phyloP scores from a whole-genome alignment of 2,329 filamentous ascomycete species.

The Diaporthe sp. region DNA sequence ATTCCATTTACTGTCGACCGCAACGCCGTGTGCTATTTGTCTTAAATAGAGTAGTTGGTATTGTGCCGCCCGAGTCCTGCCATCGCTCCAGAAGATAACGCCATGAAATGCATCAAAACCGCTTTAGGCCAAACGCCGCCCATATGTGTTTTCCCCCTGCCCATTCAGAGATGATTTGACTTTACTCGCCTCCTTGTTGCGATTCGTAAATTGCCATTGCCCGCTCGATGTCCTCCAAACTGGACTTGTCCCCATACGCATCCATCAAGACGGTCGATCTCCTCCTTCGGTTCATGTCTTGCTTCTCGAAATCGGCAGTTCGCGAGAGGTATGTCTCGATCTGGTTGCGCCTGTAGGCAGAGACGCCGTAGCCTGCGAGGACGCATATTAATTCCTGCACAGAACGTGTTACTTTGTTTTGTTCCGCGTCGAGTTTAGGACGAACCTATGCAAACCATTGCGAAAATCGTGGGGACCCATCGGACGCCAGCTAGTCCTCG shows the following conservation, averaged over 20 bases:
- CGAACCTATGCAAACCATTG: conserved; percentile 42
- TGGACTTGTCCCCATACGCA: conserved; percentile 65
- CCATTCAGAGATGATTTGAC: too few species aligned
- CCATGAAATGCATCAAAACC: conserved; percentile 11
- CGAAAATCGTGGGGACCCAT: conserved; percentile 40
- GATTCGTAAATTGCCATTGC: conserved; percentile 62
- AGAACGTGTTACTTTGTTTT: conserved; percentile 35
- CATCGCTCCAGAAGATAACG: not conserved
- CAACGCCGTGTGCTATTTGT: not conserved
- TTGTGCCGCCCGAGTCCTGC: not conserved
- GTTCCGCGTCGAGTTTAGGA: not conserved
- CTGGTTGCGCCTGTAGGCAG: conserved; percentile 38
- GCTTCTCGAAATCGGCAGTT: conserved; percentile 24
- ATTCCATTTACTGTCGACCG: not conserved
- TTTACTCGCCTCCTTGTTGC: conserved; percentile 32
- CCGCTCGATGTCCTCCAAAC: conserved; percentile 62
- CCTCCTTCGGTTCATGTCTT: conserved; percentile 44
- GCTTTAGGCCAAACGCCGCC: not conserved
- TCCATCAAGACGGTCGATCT: conserved; percentile 60
- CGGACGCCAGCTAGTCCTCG: conserved; percentile 28
- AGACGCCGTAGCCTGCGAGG: conserved; percentile 40
- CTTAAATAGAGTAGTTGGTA: not conserved
- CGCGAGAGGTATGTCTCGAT: conserved; percentile 32
- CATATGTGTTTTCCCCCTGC: not conserved
- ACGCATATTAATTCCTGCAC: conserved; percentile 41